phyloP scores from a whole-genome alignment of 2,329 filamentous ascomycete genomes.

The Anisogramma anomala region DNA sequence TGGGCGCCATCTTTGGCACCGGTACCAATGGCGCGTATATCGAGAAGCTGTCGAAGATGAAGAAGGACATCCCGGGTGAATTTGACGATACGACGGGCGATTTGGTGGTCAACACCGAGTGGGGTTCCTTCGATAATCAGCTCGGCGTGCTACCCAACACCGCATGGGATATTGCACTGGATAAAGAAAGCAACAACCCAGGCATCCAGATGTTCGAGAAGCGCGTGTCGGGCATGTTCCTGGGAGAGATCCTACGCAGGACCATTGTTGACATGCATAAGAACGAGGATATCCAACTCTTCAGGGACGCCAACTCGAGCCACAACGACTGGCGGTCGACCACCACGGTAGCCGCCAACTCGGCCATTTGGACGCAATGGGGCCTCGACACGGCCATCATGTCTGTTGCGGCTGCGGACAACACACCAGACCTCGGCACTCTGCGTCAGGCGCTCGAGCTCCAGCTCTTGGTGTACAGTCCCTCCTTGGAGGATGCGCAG shows the following conservation, averaged over 20 bases:
- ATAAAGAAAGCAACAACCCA: conserved; percentile 73
- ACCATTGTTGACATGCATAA: conserved; percentile 62
- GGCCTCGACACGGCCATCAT: conserved; percentile 85
- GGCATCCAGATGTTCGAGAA: conserved; percentile 99
- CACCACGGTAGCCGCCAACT: conserved; percentile 53
- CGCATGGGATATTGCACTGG: conserved; percentile 66
- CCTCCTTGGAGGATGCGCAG: conserved; percentile 73
- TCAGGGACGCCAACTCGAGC: conserved; percentile 63
- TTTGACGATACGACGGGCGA: conserved; percentile 74
- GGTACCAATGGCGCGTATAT: conserved; percentile 97
- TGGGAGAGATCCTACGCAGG: conserved; percentile 83
- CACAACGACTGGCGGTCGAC: conserved; percentile 59
- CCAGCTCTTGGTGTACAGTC: conserved; percentile 62
- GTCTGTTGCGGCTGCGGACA: conserved; percentile 75
- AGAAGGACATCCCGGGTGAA: conserved; percentile 58
- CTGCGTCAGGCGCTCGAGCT: conserved; percentile 70
- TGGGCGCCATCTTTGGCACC: conserved; percentile 97
- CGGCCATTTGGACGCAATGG: conserved; percentile 67
- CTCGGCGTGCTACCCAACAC: conserved; percentile 81
- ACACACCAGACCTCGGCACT: conserved; percentile 56
- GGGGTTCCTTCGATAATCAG: conserved; percentile 95
- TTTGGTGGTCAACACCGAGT: conserved; percentile 98
- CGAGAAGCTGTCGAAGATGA: conserved; percentile 77
- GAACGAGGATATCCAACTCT: conserved; percentile 55
- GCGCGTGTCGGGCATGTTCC: conserved; percentile 94